Percentiles rank a stretch among this genome's conserved stretches.
phyloP scores from a whole-genome alignment of 1,139 yeast genomes.

The Yamadazyma diddensiae region DNA sequence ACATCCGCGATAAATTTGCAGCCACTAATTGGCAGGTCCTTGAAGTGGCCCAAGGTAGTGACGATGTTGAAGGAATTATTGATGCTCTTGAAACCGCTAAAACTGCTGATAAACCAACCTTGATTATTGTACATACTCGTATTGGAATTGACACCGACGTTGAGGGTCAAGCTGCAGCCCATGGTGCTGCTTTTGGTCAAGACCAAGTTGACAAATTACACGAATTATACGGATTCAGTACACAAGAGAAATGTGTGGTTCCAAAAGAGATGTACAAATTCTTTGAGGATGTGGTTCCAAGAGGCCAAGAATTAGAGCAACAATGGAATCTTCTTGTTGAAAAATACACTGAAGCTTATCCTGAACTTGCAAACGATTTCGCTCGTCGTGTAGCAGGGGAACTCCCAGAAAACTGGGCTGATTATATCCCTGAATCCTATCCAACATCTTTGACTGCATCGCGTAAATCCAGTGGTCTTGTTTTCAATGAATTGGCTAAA shows the following conservation, averaged over 20 bases:
- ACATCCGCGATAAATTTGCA: constrained; percentile 24
- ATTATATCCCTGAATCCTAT: constrained; percentile 16
- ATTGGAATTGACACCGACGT: constrained; percentile 28
- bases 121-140: constrained; percentile 26
- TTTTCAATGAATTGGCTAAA: constrained; percentile 18
- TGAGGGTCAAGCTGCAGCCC: constrained; percentile 25
- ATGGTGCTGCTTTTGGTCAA: constrained; percentile 26
- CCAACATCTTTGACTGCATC: constrained; percentile 20
- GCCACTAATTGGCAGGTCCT: constrained; percentile 30
- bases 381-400: constrained; percentile 19
- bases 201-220: constrained; percentile 21
- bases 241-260: constrained; percentile 15
- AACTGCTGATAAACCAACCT: constrained; percentile 25
- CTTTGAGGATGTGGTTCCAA: constrained; percentile 15
- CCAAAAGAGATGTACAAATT: constrained; percentile 21
- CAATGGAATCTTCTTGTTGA: constrained; percentile 18
- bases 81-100: constrained; percentile 22
- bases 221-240: constrained; percentile 16
- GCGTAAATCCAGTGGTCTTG: constrained; percentile 22
- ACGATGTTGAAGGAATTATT: constrained; percentile 21
- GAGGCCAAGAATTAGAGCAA: constrained; percentile 15
- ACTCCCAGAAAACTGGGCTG: constrained; percentile 20
- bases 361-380: constrained; percentile 21
- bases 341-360: constrained; percentile 15
- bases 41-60: constrained; percentile 22